Evolutionary conservation across 768 basidiomycete species (phyloP).

Genomic region (Trametes elegans): DNA sequence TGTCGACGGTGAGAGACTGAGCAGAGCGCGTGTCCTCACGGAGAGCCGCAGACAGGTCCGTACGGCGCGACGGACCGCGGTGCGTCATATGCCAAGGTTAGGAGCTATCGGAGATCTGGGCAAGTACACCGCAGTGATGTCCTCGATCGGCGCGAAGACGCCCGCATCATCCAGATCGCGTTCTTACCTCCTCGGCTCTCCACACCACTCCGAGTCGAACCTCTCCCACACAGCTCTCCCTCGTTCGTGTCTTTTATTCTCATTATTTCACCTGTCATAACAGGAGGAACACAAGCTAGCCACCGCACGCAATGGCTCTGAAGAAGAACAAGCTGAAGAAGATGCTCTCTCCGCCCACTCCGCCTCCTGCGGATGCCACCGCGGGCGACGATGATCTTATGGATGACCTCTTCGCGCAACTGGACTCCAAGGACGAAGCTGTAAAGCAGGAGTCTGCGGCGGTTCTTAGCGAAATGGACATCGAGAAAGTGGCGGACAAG

Average conservation of each 20-base stretch:
- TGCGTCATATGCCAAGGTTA: background rate
- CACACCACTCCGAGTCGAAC: background rate
- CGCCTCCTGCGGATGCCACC: slow-evolving; percentile 30
- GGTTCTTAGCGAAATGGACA: slow-evolving; percentile 48
- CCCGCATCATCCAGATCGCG: background rate
- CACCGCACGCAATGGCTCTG: slow-evolving; percentile 4
- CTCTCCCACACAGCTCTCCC: background rate
- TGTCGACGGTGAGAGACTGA: too few species aligned
- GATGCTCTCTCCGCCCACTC: slow-evolving; percentile 28
- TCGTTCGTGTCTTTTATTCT: background rate
- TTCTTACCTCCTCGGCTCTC: background rate
- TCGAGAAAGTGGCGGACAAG: slow-evolving; percentile 30
- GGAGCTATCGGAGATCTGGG: slow-evolving; percentile 9
- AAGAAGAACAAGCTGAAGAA: slow-evolving; percentile 59
- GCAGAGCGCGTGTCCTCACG: too few species aligned
- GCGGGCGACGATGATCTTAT: slow-evolving; percentile 63
- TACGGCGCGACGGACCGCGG: background rate
- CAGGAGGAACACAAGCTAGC: background rate
- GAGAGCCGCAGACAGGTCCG: too few species aligned
- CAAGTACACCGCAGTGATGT: background rate
- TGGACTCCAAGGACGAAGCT: slow-evolving; percentile 59
- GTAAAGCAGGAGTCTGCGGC: slow-evolving; percentile 49
- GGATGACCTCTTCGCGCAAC: slow-evolving; percentile 73
- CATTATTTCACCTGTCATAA: background rate
- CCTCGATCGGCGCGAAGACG: background rate